Base-by-base conservation (phyloP, 257 asterid genomes). In the Coffea canephora region DNA sequence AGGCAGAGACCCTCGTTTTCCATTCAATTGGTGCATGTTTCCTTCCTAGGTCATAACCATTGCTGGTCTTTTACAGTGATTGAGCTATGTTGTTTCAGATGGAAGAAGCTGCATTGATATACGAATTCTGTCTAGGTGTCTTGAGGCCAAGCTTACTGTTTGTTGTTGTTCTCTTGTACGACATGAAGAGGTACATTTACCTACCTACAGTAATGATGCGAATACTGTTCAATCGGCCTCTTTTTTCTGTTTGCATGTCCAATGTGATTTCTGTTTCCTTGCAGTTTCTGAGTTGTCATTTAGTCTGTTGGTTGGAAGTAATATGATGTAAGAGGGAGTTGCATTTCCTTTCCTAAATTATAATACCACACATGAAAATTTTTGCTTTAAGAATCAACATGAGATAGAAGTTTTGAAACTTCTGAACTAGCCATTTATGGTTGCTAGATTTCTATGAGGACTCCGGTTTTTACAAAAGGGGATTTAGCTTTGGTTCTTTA, bases 61-160 rank as follows among this genome's bases (percentile, higher is more conserved):
- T 57, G 79, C 25, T 73, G 78, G 31, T 75, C 13, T 71, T 57
- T 64, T 71, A 71, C 78, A 41, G 59, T 72, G 52, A 79, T 78
- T 71, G 39, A 70, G 27, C 78, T 55, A 76, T 65, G 59, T 54
- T 77, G 73, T 71, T 84, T 71, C 88, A 91, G 97, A 84, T 85
- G 93, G 80, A 75, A 81, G 73, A 71, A 68, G 48, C 85, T 73
- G 82, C 84, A 83, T 94, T 79, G 86, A 84, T 76, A 93, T 93
- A 84, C 87, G 88, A 83, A 91, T 94, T 81, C 80, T 89, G 85
- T 86, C 97, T 21, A 91, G 89, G 87, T 91, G 89, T 79, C 84
- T 94, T 76, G 97, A 94, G 86, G 97, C 95, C 70, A 94, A 92
- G 90, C 87, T 93, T 86, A 88, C 81, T 50, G 94, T 93, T 84